Conservation (phyloP, 805 yeast species). For the Lipomyces chichibuensis region DNA sequence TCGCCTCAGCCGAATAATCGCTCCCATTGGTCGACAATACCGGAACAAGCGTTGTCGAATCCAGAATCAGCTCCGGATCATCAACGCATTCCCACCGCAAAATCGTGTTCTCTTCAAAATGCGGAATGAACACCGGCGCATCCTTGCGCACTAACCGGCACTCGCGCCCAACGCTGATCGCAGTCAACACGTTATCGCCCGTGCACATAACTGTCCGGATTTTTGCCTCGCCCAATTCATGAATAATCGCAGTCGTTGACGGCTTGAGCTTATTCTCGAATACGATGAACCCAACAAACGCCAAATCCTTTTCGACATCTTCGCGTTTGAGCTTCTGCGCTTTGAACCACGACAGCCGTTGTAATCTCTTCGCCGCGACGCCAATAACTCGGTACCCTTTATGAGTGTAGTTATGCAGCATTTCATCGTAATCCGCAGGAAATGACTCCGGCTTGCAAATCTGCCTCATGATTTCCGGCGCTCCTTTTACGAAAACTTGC, state of each 20-base stretch:
- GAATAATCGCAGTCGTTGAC: conserved; percentile 64
- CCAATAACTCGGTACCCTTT: conserved; percentile 95
- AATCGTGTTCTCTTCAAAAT: conserved; percentile 56
- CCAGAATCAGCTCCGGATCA: conserved; percentile 55
- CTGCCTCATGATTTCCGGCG: conserved; percentile 88
- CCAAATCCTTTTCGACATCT: conserved; percentile 67
- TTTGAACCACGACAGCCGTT: conserved; percentile 52
- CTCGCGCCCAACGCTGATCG: conserved; percentile 88
- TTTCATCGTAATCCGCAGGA: conserved; percentile 73
- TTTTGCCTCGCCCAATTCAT: conserved; percentile 63
- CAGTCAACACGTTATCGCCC: conserved; percentile 94
- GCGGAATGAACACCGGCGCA: conserved; percentile 63
- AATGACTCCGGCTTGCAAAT: conserved; percentile 72
- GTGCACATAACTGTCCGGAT: conserved; percentile 94
- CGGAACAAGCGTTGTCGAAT: conserved; percentile 58
- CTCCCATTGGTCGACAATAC: conserved; percentile 26
- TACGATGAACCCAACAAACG: conserved; percentile 83
- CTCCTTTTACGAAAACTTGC: conserved; percentile 82
- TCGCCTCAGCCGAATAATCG: conserved; percentile 43
- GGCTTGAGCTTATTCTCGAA: conserved; percentile 89
- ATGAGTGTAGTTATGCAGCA: conserved; percentile 84
- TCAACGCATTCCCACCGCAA: conserved; percentile 50
- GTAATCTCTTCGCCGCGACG: conserved; percentile 68
- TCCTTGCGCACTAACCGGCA: conserved; percentile 64
- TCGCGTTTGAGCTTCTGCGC: conserved; percentile 60